phyloP scores from a whole-genome alignment of 228 moss, liverwort and hornwort species.

The Sphagnum fallax region DNA sequence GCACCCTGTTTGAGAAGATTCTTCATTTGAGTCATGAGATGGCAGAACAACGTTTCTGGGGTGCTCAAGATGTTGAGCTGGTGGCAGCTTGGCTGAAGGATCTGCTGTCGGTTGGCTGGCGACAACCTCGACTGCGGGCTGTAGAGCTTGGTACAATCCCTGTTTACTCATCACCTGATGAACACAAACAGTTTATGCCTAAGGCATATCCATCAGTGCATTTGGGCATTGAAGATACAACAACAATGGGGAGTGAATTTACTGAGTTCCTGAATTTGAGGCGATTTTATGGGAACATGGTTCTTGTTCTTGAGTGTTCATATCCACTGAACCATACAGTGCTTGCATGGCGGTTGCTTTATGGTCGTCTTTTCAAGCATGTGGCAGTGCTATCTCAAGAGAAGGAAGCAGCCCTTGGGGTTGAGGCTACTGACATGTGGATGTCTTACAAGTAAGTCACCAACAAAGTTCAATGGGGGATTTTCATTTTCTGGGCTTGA shows the following conservation, averaged over 20 bases:
- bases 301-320: constrained; percentile 70
- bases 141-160: constrained; percentile 56
- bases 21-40: constrained; percentile 73
- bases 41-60: constrained; percentile 77
- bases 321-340: constrained; percentile 79
- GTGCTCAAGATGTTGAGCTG: constrained; percentile 54
- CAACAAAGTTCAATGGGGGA: too few relatives aligned
- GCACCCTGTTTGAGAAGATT: constrained; percentile 60
- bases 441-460: constrained; percentile 53
- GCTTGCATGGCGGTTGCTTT: constrained; percentile 78
- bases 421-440: constrained; percentile 57
- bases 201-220: constrained; percentile 65
- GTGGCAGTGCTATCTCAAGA: constrained; percentile 72
- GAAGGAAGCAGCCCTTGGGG: constrained; percentile 61
- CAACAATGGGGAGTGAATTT: constrained; percentile 66
- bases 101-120: constrained; percentile 79
- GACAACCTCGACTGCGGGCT: constrained; percentile 63
- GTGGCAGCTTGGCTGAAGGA: constrained; percentile 76
- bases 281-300: constrained; percentile 76
- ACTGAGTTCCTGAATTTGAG: constrained; percentile 82
- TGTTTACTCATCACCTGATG: constrained; percentile 25
- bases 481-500: background rate
- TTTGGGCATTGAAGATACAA: constrained; percentile 68
- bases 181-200: constrained; percentile 62
- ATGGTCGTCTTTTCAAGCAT: constrained; percentile 91